Percentiles rank a stretch among this genome's conserved stretches.
Conservation (phyloP, 768 basidiomycete genomes). For the Coprinellus micaceus region DNA sequence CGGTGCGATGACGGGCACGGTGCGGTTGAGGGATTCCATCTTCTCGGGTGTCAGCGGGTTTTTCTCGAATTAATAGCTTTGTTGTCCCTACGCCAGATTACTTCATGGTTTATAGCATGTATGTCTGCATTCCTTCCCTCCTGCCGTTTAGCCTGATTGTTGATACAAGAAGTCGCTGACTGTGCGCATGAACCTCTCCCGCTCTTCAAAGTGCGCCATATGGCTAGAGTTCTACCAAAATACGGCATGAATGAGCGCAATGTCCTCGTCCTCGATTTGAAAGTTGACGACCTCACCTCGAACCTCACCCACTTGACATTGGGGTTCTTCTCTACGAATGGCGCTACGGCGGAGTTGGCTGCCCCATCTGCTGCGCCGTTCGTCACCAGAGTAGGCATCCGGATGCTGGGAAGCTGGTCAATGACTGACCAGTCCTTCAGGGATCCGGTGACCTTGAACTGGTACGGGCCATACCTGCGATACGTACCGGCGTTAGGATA, state of each 20-base stretch:
- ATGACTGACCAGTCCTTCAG: constrained; percentile 45
- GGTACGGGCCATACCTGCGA: constrained; percentile 35
- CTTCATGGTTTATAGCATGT: no score
- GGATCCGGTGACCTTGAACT: constrained; percentile 33
- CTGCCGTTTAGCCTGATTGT: no score
- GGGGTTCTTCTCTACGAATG: constrained; percentile 35
- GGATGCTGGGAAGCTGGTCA: constrained; percentile 39
- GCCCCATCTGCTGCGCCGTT: constrained; percentile 41
- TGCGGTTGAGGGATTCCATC: no score
- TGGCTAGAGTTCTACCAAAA: constrained; percentile 33
- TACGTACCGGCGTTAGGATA: background rate
- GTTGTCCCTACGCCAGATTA: no score
- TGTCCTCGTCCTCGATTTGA: no score
- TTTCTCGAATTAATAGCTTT: no score
- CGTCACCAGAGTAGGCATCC: constrained; percentile 35
- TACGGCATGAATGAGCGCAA: no score
- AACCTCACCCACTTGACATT: constrained; percentile 44
- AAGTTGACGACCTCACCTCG: constrained; percentile 9
- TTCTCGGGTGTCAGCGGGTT: no score
- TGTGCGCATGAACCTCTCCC: constrained; percentile 27
- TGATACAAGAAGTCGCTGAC: background rate
- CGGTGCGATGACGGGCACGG: no score
- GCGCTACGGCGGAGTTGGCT: constrained; percentile 31
- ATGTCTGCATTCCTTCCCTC: no score
- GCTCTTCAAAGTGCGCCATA: constrained; percentile 40